Conservation (phyloP, 2,329 filamentous ascomycete species). For the Fusarium annulatum region DNA sequence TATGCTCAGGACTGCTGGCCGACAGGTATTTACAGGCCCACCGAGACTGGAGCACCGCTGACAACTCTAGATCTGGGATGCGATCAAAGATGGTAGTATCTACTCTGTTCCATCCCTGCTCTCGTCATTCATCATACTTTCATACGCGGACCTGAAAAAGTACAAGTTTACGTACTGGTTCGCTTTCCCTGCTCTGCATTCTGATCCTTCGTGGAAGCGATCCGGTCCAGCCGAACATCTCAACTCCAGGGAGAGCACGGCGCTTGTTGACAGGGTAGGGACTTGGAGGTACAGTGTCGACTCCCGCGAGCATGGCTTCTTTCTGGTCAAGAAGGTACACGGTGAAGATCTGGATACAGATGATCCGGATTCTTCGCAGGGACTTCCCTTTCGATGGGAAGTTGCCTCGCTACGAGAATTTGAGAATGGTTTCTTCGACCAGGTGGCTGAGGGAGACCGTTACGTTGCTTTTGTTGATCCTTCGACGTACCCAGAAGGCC, state of each 20-base stretch:
- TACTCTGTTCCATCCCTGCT: conserved; percentile 94
- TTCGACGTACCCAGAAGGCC: conserved; percentile 87
- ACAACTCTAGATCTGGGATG: conserved; percentile 86
- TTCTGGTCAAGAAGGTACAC: conserved; percentile 84
- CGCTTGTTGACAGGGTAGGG: conserved; percentile 83
- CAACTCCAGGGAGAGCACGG: conserved; percentile 75
- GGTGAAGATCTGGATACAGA: conserved; percentile 58
- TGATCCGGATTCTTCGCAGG: conserved; percentile 57
- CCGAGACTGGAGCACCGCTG: conserved; percentile 10
- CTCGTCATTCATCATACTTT: conserved; percentile 87
- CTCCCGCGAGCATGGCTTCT: conserved; percentile 90
- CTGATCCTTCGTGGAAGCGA: conserved; percentile 83
- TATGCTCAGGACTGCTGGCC: conserved; percentile 81
- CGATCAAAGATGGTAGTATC: conserved; percentile 95
- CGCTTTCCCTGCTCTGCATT: conserved; percentile 92
- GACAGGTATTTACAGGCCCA: conserved; percentile 66
- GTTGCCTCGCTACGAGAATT: conserved; percentile 81
- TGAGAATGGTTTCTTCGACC: conserved; percentile 88
- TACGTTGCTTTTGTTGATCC: conserved; percentile 92
- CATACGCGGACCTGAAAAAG: conserved; percentile 95
- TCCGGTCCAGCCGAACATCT: conserved; percentile 66
- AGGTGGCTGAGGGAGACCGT: conserved; percentile 75
- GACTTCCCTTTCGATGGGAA: conserved; percentile 78
- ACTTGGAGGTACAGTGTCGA: conserved; percentile 90
- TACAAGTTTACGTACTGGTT: conserved; percentile 99